phyloP scores from a whole-genome alignment of 306 rosid species.

The Geum urbanum region DNA sequence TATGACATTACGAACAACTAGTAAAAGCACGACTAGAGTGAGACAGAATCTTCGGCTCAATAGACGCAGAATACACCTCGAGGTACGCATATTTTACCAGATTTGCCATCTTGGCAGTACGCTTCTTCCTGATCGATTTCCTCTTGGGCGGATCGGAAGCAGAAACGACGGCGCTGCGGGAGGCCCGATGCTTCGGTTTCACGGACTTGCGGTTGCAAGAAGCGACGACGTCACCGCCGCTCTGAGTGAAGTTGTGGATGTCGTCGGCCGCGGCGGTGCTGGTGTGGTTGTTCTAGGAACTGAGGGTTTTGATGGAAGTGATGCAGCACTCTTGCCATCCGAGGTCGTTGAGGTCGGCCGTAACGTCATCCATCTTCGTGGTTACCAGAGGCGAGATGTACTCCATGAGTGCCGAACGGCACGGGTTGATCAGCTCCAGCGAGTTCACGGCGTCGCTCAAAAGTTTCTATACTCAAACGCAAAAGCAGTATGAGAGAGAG shows the following conservation, averaged over 20 bases:
- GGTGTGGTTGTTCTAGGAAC: constrained; percentile 5
- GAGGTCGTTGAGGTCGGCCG: constrained; percentile 52
- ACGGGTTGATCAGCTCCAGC: constrained; percentile 43
- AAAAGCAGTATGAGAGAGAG: background rate
- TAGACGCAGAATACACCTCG: background rate
- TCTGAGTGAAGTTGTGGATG: too few species aligned
- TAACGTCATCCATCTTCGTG: constrained; percentile 40
- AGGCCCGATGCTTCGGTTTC: too few species aligned
- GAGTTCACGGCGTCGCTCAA: constrained; percentile 44
- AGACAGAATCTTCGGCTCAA: background rate
- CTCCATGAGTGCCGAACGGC: constrained; percentile 59
- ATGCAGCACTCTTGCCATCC: constrained; percentile 82
- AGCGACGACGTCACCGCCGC: too few species aligned
- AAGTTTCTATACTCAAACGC: constrained; percentile 22
- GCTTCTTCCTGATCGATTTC: constrained; percentile 17
- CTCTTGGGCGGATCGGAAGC: background rate
- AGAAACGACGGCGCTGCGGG: background rate
- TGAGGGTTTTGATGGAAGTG: constrained; percentile 49
- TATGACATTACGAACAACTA: too few species aligned
- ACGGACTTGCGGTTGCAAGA: too few species aligned
- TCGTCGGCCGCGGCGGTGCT: background rate
- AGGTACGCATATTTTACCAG: background rate
- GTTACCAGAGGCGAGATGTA: constrained; percentile 36
- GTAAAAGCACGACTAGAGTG: too few species aligned
- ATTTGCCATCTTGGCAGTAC: constrained; percentile 5